Evolutionary conservation across 176 grass and related monocot species (phyloP).

Genomic region (Lolium rigidum): DNA sequence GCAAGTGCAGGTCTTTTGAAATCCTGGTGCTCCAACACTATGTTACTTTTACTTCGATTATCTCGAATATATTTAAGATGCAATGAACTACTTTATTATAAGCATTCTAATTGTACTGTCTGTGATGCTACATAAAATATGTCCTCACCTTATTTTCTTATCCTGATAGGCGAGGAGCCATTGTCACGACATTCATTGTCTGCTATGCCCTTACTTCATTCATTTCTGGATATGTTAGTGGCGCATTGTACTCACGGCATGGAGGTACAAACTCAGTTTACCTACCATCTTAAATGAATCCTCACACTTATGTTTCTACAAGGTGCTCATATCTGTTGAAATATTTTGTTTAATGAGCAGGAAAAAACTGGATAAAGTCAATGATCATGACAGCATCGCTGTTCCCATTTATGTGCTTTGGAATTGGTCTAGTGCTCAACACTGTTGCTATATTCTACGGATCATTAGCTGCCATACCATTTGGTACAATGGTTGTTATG

Average conservation of each 20-base stretch:
- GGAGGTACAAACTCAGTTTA: constrained; percentile 63
- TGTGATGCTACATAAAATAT: constrained; percentile 28
- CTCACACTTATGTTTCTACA: constrained; percentile 22
- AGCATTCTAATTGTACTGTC: constrained; percentile 35
- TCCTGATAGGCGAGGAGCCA: constrained; percentile 73
- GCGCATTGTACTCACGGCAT: constrained; percentile 73
- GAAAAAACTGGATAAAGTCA: constrained; percentile 91
- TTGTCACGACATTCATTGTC: constrained; percentile 90
- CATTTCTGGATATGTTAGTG: constrained; percentile 91
- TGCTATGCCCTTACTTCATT: constrained; percentile 98
- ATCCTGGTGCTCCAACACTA: background rate
- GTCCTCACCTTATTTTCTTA: constrained; percentile 18
- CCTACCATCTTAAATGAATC: constrained; percentile 27
- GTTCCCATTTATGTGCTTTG: constrained; percentile 95
- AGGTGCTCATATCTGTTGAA: constrained; percentile 16
- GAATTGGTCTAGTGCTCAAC: constrained; percentile 86
- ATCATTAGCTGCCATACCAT: constrained; percentile 96
- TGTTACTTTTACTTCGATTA: background rate
- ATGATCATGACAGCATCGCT: constrained; percentile 88
- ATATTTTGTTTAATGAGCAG: constrained; percentile 47
- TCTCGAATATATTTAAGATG: constrained; percentile 18
- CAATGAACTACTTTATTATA: constrained; percentile 11
- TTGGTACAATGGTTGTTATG: constrained; percentile 91
- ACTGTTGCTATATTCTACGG: constrained; percentile 93
- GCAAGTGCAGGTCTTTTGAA: background rate